Evolutionary conservation across 1,284 basidiomycete genomes (phyloP), one percentile per base, ranked within the genome.

Genomic region (Fistulina hepatica): DNA sequence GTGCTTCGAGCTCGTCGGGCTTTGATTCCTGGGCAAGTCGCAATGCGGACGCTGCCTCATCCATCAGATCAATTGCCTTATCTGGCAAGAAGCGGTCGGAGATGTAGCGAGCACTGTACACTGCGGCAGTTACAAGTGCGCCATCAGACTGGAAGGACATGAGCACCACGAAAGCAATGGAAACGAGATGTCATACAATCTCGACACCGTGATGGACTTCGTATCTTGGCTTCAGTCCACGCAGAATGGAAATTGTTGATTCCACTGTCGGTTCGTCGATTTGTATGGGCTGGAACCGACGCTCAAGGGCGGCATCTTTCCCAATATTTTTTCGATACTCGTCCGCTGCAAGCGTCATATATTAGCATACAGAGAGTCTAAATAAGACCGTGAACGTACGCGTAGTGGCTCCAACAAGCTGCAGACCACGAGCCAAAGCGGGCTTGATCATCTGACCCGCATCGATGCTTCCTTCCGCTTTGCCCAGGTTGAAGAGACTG

Each of bases 191-290:
- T 95, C 91, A 4, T 83, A 76, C n/a, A 41, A 95, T 92, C 50
- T 85, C 83, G 2, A 95, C 88, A 40, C 91, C 91, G 50, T 92
- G 90, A 53, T 94, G 90, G 0, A 89, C 77, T 50, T 94, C 91
- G 49, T 92, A 92, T 32, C 78, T 67, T 0, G 79, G 60, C 55
- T 92, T 91, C 31, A 94, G 64, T 4, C 91, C 91, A 21, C 90
- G 79, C 1, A 94, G 69, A 45, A 94, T 94, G 4, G 86, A 89
- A 30, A 93, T 84, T 0, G 89, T 91, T 1, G 80, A 78, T 41
- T 84, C 78, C 6, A 91, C 83, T 0, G 76, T 80, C 0, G 91
- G 92, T 52, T 95, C 92, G 34, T 89, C 81, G 37, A 94, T 86
- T 33, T 69, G 65, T 3, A 95, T 80, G 0, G 88, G 84, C 52